Evolutionary conservation across 306 rosid genomes (phyloP).

Genomic region (Mimosa bimucronata): DNA sequence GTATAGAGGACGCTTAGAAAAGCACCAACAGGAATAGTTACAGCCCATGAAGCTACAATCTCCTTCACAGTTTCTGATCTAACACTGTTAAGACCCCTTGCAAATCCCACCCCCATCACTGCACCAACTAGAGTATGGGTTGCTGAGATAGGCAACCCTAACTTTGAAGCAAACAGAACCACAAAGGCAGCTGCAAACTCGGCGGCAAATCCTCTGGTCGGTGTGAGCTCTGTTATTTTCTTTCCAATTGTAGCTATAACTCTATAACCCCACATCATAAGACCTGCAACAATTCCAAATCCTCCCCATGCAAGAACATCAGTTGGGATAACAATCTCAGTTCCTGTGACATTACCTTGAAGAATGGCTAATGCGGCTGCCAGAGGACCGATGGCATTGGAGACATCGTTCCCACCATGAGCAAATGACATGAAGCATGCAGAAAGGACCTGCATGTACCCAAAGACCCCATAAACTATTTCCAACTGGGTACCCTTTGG

Average conservation of each 20-base stretch:
- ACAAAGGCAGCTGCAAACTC: slow-evolving; percentile 98
- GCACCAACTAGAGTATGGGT: slow-evolving; percentile 97
- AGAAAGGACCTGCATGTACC: slow-evolving; percentile 94
- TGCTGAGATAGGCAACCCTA: slow-evolving; percentile 87
- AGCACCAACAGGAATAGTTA: slow-evolving; percentile 94
- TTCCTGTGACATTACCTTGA: slow-evolving; percentile 62
- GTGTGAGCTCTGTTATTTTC: slow-evolving; percentile 93
- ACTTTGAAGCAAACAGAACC: slow-evolving; percentile 85
- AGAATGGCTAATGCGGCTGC: slow-evolving; percentile 91
- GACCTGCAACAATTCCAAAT: slow-evolving; percentile 95
- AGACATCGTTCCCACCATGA: slow-evolving; percentile 97
- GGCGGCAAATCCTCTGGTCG: slow-evolving; percentile 98
- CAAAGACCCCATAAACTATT: slow-evolving; percentile 93
- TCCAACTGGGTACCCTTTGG: slow-evolving; percentile 88
- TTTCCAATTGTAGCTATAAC: slow-evolving; percentile 96
- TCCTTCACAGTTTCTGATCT: slow-evolving; percentile 95
- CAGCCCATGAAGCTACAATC: slow-evolving; percentile 88
- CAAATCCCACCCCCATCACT: slow-evolving; percentile 98
- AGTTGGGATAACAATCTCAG: slow-evolving; percentile 74
- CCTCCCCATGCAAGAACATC: slow-evolving; percentile 99
- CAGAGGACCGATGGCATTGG: slow-evolving; percentile 95
- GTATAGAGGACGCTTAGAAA: slow-evolving; percentile 73
- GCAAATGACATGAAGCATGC: slow-evolving; percentile 99
- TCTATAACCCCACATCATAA: slow-evolving; percentile 94
- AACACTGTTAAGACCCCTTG: slow-evolving; percentile 88